Evolutionary conservation across 2,329 filamentous ascomycete genomes (phyloP), one percentile per base, ranked within the genome.

Genomic region (Phyllosticta capitalensis): DNA sequence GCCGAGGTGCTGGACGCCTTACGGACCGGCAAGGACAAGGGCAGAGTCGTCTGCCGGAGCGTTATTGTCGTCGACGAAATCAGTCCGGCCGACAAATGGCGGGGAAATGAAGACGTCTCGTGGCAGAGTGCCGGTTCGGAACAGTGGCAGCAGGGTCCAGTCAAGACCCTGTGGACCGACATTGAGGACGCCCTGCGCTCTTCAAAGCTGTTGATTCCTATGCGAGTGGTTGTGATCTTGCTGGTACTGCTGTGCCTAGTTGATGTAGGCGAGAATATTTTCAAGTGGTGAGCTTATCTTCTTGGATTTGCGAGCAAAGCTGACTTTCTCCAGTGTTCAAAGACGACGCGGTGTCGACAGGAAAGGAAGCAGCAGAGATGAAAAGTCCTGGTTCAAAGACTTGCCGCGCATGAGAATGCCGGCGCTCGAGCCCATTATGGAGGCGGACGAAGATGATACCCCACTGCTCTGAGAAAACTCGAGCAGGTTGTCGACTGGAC

Each of bases 401-500:
- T n/a, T 45, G 38, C 38, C 38, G 38, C 38, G 38, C 38, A 45
- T 45, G 38, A n/a, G n/a, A n/a, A 6, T 45, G 38, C 51, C 56
- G 52, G 56, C n/a, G 33, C 56, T 59, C 38, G 56, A 49, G 52
- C 22, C 56, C 38, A 59, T 59, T 20, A 38, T 52, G 19, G 56
- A 59, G 45, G 49, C 45, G 17, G 56, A 59, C 51, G 56, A 59
- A 20, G 56, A 59, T 59, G 52, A 59, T 59, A 59, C 56, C 56
- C 56, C 52, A 54, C 56, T 59, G 56, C 56, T 51, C 49, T 59
- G 22, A 59, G 56, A 45, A 45, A 6, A 45, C 38, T 45, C 38
- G 38, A 17, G 52, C 56, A 59, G 56, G 56, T 51, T 54, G 22
- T 59, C 56, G 52, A n/a, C n/a, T 45, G 38, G 38, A 45, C 5